phyloP scores from a whole-genome alignment of 1,139 yeast genomes.

The Candida tropicalis region DNA sequence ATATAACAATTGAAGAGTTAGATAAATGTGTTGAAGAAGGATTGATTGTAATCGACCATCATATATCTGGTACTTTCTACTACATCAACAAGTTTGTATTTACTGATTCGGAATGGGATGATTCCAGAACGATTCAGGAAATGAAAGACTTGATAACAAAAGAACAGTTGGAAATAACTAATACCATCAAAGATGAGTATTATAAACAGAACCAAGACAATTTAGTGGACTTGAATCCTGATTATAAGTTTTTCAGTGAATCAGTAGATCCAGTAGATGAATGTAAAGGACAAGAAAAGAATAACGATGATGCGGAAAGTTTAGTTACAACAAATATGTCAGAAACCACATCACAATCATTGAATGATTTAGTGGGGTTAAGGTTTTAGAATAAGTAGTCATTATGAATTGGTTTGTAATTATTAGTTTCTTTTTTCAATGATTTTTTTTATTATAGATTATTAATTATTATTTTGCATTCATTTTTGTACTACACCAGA shows the following conservation, averaged over 20 bases:
- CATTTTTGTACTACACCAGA: slow-evolving; percentile 1
- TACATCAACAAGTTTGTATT: slow-evolving; percentile 32
- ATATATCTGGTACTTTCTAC: slow-evolving; percentile 58
- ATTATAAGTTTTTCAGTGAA: slow-evolving; percentile 23
- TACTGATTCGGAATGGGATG: slow-evolving; percentile 16
- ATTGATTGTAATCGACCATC: slow-evolving; percentile 64
- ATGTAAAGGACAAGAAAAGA: slow-evolving; percentile 11
- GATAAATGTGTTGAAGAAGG: slow-evolving; percentile 62
- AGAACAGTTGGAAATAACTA: slow-evolving; percentile 25
- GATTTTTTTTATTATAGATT: background rate
- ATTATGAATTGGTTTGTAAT: no score
- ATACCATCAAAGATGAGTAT: slow-evolving; percentile 18
- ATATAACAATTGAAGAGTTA: slow-evolving; percentile 69
- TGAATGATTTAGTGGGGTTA: slow-evolving; percentile 16
- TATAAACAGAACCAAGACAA: slow-evolving; percentile 18
- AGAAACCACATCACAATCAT: slow-evolving; percentile 10
- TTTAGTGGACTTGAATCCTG: slow-evolving; percentile 23
- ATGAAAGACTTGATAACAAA: slow-evolving; percentile 21
- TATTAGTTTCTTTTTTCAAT: no score
- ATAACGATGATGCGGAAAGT: slow-evolving; percentile 9
- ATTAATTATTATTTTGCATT: background rate
- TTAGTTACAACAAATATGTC: slow-evolving; percentile 5
- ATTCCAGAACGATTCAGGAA: slow-evolving; percentile 14
- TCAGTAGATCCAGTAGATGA: background rate
- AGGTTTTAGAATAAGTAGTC: slow-evolving; percentile 14